Evolutionary conservation across 2,329 filamentous ascomycete genomes (phyloP).

Genomic region (Coniochaeta sp.): DNA sequence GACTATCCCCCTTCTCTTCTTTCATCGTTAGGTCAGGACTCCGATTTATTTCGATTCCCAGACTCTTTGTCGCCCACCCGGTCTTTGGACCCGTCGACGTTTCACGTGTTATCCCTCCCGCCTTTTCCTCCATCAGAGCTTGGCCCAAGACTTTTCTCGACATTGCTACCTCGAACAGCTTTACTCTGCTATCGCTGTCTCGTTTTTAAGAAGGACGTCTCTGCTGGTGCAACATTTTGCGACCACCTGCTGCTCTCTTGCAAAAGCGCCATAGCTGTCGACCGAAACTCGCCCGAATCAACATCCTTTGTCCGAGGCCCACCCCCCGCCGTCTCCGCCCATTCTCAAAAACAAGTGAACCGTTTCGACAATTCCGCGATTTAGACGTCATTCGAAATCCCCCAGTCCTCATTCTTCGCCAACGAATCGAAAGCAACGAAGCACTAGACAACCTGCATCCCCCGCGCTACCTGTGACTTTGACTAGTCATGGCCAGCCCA

Average conservation of each 20-base stretch:
- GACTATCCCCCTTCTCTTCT: conserved; percentile 23
- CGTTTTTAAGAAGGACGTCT: not conserved
- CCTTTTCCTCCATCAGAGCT: not conserved
- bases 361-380: not conserved
- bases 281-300: not conserved
- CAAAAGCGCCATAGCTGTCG: not conserved
- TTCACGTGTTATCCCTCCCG: conserved; percentile 1
- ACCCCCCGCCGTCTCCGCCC: not conserved
- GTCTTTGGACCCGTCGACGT: conserved; percentile 2
- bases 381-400: not conserved
- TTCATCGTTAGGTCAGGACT: conserved; percentile 10
- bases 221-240: not conserved
- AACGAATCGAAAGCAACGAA: conserved; percentile 15
- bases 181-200: not conserved
- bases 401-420: conserved; percentile 1
- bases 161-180: not conserved
- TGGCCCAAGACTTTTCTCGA: not conserved
- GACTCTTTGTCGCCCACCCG: not conserved
- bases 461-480: conserved; percentile 63
- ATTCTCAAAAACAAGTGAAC: not conserved
- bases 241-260: not conserved
- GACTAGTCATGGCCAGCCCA: conserved; percentile 85
- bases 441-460: conserved; percentile 17
- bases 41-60: not conserved
- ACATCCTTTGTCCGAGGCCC: not conserved